Evolutionary conservation across 805 yeast species (phyloP), one percentile per base, ranked within the genome.

Genomic region (Cyberlindnera saturnus): DNA sequence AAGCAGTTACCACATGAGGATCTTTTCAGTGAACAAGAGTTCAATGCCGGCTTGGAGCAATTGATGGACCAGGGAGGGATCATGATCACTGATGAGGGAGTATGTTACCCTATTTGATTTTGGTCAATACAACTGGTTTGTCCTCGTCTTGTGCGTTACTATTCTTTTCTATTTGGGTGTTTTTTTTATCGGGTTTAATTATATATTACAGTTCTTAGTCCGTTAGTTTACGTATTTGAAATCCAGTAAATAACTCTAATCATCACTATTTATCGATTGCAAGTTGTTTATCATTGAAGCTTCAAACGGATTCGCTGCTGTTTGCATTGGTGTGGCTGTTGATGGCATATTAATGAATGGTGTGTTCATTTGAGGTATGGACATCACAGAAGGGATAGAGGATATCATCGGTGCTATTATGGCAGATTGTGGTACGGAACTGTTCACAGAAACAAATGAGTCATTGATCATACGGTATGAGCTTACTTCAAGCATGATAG

Each of bases 401-500:
- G 55, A 46, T 7, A 57, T 29, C 49, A 55, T 43, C 14, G 37
- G 52, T 19, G 45, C 41, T 9, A 53, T 13, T 11, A 48, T 41
- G 2, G 51, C 40, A 8, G 47, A 38, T 32, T 50, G 54, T 20
- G 60, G 55, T 6, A 43, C 28, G 14, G 53, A 32, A 5, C 44
- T 39, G 14, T 17, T 23, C 32, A 28, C 10, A 15, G 26, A 19
- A 34, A 15, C 20, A 31, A 49, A 44, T 0, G 55, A 40, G 29
- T 58, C 62, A 39, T 58, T 58, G 34, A 58, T 54, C 42, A 58
- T 38, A 43, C 69, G 65, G 57, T 72, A 76, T 15, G 82, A 69
- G 46, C 84, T 77, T 34, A 74, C 70, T 59, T 90, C 96, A 35
- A 90, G 65, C 52, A 86, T 71, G n/a, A 87, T 81, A 0, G 97